A percentile compares a stretch with the other conserved stretches of the same genome.
Conservation (phyloP, 192 early-diverging fungal genomes). For the Cetraspora pellucida region DNA sequence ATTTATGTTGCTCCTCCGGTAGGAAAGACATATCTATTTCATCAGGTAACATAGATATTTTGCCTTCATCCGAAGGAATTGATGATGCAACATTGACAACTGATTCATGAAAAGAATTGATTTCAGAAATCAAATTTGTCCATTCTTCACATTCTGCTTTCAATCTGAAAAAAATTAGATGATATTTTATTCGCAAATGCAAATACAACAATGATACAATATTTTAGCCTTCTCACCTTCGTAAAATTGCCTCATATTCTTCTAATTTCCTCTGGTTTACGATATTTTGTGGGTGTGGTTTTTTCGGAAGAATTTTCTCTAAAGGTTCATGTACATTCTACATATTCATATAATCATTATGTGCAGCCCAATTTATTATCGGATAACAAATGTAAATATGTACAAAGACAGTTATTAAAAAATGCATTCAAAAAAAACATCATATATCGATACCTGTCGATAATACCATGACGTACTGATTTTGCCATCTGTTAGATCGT, state of each 20-base stretch:
- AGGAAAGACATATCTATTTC: constrained; percentile 24
- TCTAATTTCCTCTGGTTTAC: constrained; percentile 36
- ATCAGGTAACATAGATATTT: neutral
- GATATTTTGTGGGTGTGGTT: constrained; percentile 50
- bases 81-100: constrained; percentile 12
- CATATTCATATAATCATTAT: neutral
- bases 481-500: constrained; percentile 36
- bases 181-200: neutral
- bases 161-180: constrained; percentile 13
- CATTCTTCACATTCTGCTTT: constrained; percentile 29
- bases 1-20: constrained; percentile 32
- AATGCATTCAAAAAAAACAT: neutral
- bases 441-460: constrained; percentile 34
- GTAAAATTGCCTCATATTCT: constrained; percentile 33
- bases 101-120: constrained; percentile 24
- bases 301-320: constrained; percentile 25
- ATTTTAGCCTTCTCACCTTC: constrained; percentile 26
- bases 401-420: neutral
- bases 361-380: neutral
- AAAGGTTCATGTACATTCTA: neutral
- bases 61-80: neutral
- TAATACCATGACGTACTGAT: constrained; percentile 62
- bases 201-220: neutral
- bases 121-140: neutral
- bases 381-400: neutral